phyloP scores from a whole-genome alignment of 1,139 yeast genomes.

The Protomyces inundatus region DNA sequence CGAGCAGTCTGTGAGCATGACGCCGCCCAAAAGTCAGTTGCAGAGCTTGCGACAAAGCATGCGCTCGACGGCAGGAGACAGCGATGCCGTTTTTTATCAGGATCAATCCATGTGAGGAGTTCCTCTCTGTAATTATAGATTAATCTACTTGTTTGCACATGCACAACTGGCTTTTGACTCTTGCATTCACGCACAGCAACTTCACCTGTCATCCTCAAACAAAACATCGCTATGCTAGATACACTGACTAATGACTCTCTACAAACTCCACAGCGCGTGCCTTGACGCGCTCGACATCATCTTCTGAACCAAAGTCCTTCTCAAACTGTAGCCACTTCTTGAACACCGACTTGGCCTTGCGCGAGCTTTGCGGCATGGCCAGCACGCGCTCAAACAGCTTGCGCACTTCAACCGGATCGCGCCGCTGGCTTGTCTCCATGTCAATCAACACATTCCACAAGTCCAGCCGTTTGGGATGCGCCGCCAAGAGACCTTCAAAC shows the following conservation, averaged over 20 bases:
- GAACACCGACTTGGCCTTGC: constrained; percentile 92
- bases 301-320: constrained; percentile 62
- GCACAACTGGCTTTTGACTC: no score
- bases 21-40: not conserved
- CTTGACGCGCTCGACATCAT: constrained; percentile 75
- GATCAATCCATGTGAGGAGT: not conserved
- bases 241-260: constrained; percentile 8
- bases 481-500: constrained; percentile 84
- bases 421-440: constrained; percentile 67
- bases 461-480: constrained; percentile 87
- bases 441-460: constrained; percentile 93
- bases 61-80: not conserved
- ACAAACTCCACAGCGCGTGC: constrained; percentile 85
- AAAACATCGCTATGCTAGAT: not conserved
- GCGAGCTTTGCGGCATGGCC: constrained; percentile 64
- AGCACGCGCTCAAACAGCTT: constrained; percentile 76
- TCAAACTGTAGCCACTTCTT: constrained; percentile 66
- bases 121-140: no score
- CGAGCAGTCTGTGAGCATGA: not conserved
- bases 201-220: not conserved
- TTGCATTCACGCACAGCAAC: no score
- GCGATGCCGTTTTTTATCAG: not conserved
- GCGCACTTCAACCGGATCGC: constrained; percentile 53
- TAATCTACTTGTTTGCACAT: no score
- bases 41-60: not conserved